Evolutionary conservation across 495 filamentous ascomycete genomes (phyloP), one percentile per base, ranked within the genome.

Genomic region (Collariella sp.): DNA sequence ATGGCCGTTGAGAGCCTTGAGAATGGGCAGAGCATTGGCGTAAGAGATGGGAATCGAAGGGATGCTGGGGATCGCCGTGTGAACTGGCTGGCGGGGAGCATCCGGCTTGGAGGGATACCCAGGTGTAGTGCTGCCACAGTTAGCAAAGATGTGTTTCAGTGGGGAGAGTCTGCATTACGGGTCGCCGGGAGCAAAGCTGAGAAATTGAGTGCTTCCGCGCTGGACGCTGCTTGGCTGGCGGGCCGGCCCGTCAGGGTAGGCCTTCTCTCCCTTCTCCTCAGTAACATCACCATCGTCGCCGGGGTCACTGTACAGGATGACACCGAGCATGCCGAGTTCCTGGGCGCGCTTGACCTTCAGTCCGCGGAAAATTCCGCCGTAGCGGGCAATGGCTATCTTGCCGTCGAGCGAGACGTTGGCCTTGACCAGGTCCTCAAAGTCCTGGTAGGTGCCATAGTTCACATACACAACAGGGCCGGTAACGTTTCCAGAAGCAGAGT

Each of bases 11-110:
- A 98, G 76, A 5, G 90, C 87, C 60, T 83, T 86, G 31, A 98
- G 76, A 36, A 98, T 76, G 0, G 93, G 93, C 3, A 96, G 64
- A 0, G 84, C 90, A 55, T 97, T 93, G 5, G 70, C 62, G 65
- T 94, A 97, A 0, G 93, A 98, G 33, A 98, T 85, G 1, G 93
- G 93, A 10, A 96, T 69, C 0, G 94, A 97, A 0, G 93, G 93
- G 49, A 97, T 96, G 20, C 80, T 83, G 0, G 93, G 89, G 43
- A 87, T 89, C 3, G 77, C 73, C 19, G 72, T 66, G 20, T 86
- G 72, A 7, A 83, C 81, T 41, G 88, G 83, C 59, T 83, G 73
- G 18, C 93, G 83, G n/a, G 87, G 85, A 10, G 77, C 87, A 22
- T 87, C 94, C 9, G 91, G 93, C 66, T 91, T 90, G 0, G 91